Percentiles rank a stretch among this genome's conserved stretches.
phyloP scores from a whole-genome alignment of 148 eudicot species.

The Suaeda aralocaspica region DNA sequence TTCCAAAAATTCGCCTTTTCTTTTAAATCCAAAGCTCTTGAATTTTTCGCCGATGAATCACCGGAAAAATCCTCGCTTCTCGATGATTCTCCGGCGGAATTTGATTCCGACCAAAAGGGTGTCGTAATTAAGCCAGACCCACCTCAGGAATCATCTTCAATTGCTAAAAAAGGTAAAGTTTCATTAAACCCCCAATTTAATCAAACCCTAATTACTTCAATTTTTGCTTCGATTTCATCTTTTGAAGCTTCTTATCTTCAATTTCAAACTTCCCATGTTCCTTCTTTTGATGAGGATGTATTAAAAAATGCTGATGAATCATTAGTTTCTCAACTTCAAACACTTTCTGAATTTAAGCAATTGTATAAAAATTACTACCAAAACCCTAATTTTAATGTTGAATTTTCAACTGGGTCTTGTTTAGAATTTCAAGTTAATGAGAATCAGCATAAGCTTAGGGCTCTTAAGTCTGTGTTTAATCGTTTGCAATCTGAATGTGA shows the following conservation, averaged over 20 bases:
- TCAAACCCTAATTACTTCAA: slow-evolving; percentile 51
- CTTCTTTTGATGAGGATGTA: slow-evolving; percentile 45
- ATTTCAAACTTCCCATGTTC: slow-evolving; percentile 83
- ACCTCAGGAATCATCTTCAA: slow-evolving; percentile 14
- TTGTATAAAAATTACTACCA: slow-evolving; percentile 41
- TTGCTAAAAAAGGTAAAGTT: slow-evolving; percentile 29
- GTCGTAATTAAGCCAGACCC: slow-evolving; percentile 56
- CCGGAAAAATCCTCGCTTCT: slow-evolving; percentile 40
- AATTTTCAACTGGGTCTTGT: slow-evolving; percentile 60
- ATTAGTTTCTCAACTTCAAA: slow-evolving; percentile 59
- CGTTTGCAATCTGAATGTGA: slow-evolving; percentile 73
- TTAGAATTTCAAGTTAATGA: slow-evolving; percentile 88
- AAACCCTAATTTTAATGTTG: slow-evolving; percentile 38
- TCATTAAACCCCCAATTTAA: slow-evolving; percentile 34
- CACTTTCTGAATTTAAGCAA: slow-evolving; percentile 56
- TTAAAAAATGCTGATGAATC: slow-evolving; percentile 56
- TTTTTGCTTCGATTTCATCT: slow-evolving; percentile 73
- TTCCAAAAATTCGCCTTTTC: slow-evolving; percentile 84
- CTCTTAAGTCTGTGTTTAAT: slow-evolving; percentile 70
- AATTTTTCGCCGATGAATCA: slow-evolving; percentile 61
- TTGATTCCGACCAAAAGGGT: slow-evolving; percentile 49
- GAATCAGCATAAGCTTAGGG: slow-evolving; percentile 92
- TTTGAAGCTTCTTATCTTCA: slow-evolving; percentile 86
- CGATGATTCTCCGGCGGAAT: slow-evolving; percentile 49
- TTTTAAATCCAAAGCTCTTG: slow-evolving; percentile 79